Base-by-base conservation (phyloP, 129 eudicot genomes). In the Tanacetum coccineum region DNA sequence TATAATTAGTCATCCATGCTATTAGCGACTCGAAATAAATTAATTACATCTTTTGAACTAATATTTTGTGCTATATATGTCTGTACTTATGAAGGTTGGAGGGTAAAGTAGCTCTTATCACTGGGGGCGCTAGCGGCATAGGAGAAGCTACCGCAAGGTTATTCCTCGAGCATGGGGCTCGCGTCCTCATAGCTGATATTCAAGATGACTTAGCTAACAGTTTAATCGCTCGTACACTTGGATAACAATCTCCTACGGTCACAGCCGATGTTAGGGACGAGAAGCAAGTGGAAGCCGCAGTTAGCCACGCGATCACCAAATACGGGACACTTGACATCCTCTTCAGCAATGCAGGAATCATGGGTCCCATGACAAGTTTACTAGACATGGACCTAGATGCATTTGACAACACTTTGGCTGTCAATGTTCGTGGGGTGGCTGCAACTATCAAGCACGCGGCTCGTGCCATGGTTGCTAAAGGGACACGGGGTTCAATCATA, bases 81-180 rank as follows among this genome's bases (percentile, higher is more conserved):
- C n/a, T n/a, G n/a, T n/a, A n/a, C n/a, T n/a, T n/a, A n/a, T n/a
- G n/a, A n/a, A n/a, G n/a, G 77, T 85, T 89, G 81, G 82, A 83
- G 17, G 85, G 96, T 36, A 89, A 89, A 75, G 96, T 89, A 52
- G 96, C 96, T 40, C 72, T 89, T 2, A 79, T 89, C 66, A 89
- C 96, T 3, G 96, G 96, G 5, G 96, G 82, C 6, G 96, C 96
- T 2, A 86, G 96, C 72, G 95, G 96, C 73, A 86, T 89, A 28
- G 96, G 96, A 17, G 96, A 81, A 70, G 86, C 74, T 9, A 30
- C 94, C 0, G 87, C 76, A 0, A 80, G 87, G 67, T 28, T 86
- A 48, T 89, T 89, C 45, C 77, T 62, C 0, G 77, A 64, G 42
- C 40, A 89, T 6, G 95, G 97, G 19, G 97, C 97, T 9, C 54